Evolutionary conservation across 768 basidiomycete genomes (phyloP).

Genomic region (Coprinopsis marcescibilis): DNA sequence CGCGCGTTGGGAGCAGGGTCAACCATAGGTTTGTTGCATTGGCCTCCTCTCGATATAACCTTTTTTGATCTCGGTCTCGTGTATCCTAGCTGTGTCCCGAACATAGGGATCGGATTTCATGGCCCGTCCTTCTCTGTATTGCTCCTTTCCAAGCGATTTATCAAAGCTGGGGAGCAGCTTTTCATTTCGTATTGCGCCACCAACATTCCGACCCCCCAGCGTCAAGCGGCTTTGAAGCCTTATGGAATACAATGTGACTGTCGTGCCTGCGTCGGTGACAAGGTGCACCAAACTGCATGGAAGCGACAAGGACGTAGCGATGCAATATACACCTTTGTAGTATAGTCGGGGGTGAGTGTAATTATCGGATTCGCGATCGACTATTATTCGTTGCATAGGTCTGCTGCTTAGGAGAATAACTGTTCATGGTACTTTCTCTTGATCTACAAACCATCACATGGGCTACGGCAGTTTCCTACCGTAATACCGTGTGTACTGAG

Average conservation of each 20-base stretch:
- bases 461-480: slow-evolving; percentile 46
- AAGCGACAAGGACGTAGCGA: too few relatives aligned
- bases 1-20: background rate
- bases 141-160: background rate
- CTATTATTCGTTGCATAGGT: too few relatives aligned
- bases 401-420: too few relatives aligned
- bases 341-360: too few relatives aligned
- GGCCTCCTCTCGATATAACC: background rate
- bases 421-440: too few relatives aligned
- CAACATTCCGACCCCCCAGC: slow-evolving; percentile 12
- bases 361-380: too few relatives aligned
- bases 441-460: slow-evolving; percentile 11
- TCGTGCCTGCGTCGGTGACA: slow-evolving; percentile 22
- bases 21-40: background rate
- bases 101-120: background rate
- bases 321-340: too few relatives aligned
- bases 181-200: slow-evolving; percentile 18
- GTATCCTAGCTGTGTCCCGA: background rate
- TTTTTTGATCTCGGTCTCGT: background rate
- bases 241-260: slow-evolving; percentile 32
- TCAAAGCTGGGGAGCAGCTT: background rate
- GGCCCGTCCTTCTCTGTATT: background rate
- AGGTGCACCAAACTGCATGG: too few relatives aligned
- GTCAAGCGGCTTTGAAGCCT: slow-evolving; percentile 20
- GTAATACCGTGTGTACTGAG: too few relatives aligned